These are phyloP conservation scores for Saitozyma podzolica DNA, from an alignment of 768 basidiomycete genomes.

Conservation along the genomic window DNA sequence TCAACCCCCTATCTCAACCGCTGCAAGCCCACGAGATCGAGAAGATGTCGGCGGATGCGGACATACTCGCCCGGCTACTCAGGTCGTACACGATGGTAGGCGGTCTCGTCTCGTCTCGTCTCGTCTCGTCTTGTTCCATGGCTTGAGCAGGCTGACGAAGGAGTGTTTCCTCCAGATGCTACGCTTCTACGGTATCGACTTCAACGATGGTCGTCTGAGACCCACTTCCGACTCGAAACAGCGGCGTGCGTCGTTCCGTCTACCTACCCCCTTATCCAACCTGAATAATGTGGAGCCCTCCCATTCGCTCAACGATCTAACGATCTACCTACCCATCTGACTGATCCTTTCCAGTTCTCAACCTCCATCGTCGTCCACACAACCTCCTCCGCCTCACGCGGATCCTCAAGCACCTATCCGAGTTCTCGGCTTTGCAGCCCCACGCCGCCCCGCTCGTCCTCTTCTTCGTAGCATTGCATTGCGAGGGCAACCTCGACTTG, in stretches of 20 bases:
- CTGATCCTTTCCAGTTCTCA: constrained; percentile 20
- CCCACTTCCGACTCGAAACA: constrained; percentile 15
- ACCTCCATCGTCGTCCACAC: constrained; percentile 39
- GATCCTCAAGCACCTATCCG: constrained; percentile 45
- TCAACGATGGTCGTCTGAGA: constrained; percentile 25
- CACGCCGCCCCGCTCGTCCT: constrained; percentile 37
- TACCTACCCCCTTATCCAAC: neutral
- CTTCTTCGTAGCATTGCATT: constrained; percentile 34
- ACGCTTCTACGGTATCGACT: constrained; percentile 37
- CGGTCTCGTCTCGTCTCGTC: neutral
- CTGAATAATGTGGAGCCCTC: too few relatives aligned
- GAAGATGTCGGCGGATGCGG: constrained; percentile 26
- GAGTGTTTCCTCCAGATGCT: constrained; percentile 25
- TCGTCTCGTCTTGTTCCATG: constrained; percentile 3
- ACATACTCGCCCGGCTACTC: constrained; percentile 23
- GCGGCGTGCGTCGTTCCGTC: constrained; percentile 23
- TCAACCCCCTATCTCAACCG: constrained; percentile 43
- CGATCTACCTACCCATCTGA: too few relatives aligned
- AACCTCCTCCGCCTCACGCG: constrained; percentile 49
- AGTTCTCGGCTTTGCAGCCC: constrained; percentile 31
- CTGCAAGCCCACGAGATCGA: constrained; percentile 34
- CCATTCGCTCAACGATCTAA: too few relatives aligned
- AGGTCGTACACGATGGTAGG: constrained; percentile 43
- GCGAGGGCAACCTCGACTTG: constrained; percentile 30
- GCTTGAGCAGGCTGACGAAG: constrained; percentile 1